Evolutionary conservation across 179 eudicot species (phyloP).

Genomic region (Actinidia arguta): DNA sequence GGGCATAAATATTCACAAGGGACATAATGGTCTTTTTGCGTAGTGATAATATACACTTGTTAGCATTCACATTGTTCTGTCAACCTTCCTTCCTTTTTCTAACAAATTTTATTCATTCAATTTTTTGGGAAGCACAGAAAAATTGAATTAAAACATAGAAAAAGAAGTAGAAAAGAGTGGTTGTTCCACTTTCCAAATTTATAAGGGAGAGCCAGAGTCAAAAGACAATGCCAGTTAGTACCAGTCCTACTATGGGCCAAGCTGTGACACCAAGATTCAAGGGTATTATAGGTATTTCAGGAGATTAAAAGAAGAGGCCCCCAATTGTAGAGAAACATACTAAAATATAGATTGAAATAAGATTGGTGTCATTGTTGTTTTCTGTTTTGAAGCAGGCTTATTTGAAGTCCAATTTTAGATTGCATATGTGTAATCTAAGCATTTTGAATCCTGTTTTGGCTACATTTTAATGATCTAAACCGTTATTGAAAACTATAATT

Average conservation of each 20-base stretch:
- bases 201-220: background rate
- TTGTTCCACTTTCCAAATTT: background rate
- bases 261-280: background rate
- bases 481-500: too few species aligned
- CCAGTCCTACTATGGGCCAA: background rate
- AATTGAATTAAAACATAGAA: background rate
- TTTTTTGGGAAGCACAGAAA: background rate
- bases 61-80: too few species aligned
- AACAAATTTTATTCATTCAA: background rate
- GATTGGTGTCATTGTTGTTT: too few species aligned
- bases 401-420: too few species aligned
- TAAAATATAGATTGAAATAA: background rate
- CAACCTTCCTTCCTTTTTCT: background rate
- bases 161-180: background rate
- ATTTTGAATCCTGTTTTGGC: too few species aligned
- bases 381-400: too few species aligned
- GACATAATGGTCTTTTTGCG: too few species aligned
- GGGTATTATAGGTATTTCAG: background rate
- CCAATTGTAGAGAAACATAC: background rate
- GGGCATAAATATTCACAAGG: too few species aligned
- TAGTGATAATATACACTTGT: too few species aligned
- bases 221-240: constrained; percentile 1
- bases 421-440: too few species aligned
- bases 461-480: too few species aligned
- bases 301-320: background rate